These are phyloP conservation scores for Suillus subluteus DNA, from an alignment of 768 basidiomycete species.

Conservation along the genomic window DNA sequence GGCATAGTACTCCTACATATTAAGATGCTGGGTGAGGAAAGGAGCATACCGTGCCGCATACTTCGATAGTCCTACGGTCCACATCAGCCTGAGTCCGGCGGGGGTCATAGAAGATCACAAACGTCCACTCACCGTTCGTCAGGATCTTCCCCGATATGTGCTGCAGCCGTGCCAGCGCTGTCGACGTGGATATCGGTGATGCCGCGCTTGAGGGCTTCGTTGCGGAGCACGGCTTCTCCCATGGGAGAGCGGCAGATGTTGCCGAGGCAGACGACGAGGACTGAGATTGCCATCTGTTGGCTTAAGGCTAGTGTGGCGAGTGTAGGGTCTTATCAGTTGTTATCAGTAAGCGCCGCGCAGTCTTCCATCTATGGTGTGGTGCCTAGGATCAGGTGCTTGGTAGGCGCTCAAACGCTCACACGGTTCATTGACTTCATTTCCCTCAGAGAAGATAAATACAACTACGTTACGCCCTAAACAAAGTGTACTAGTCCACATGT, in stretches of 20 bases:
- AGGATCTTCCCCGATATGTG: constrained; percentile 83
- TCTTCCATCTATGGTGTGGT: not conserved
- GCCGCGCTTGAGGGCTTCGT: constrained; percentile 68
- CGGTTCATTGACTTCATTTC: not conserved
- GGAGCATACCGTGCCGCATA: constrained; percentile 65
- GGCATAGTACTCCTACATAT: constrained; percentile 4
- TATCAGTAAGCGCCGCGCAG: not conserved
- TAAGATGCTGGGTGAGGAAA: not conserved
- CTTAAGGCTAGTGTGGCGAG: not conserved
- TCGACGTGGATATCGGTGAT: constrained; percentile 68
- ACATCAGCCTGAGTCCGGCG: not conserved
- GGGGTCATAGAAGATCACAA: not conserved
- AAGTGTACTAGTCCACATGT: not conserved
- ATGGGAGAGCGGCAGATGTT: constrained; percentile 92
- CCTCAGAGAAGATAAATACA: not conserved
- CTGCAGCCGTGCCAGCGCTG: constrained; percentile 83
- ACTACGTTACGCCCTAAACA: not conserved
- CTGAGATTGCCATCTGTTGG: constrained; percentile 44
- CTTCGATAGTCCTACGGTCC: constrained; percentile 60
- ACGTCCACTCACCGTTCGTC: constrained; percentile 66
- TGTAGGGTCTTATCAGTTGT: not conserved
- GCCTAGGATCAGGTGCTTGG: not conserved
- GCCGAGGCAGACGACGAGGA: constrained; percentile 79
- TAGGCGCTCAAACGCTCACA: not conserved
- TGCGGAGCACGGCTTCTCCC: constrained; percentile 84